Conservation (phyloP, 257 asterid genomes). For the Penstemon barbatus region DNA sequence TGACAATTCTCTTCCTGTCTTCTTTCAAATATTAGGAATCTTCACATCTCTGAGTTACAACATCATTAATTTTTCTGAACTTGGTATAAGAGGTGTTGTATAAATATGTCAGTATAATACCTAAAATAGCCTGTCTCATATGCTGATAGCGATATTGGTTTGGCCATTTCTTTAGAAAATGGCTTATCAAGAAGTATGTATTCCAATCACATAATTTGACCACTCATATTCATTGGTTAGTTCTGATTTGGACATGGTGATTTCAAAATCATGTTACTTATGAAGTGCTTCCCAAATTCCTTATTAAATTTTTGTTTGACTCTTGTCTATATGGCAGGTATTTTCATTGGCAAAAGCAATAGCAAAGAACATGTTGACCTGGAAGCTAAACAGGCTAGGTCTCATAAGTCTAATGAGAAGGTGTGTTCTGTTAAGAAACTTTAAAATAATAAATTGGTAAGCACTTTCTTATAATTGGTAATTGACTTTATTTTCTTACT, state of each 20-base stretch:
- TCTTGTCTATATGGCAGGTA: constrained; percentile 41
- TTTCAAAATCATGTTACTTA: not conserved
- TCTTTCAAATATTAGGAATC: constrained; percentile 15
- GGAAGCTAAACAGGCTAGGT: constrained; percentile 30
- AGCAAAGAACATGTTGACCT: constrained; percentile 32
- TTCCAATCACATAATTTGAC: not conserved
- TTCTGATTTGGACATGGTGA: constrained; percentile 5
- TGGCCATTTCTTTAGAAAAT: not conserved
- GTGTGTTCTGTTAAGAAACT: constrained; percentile 31
- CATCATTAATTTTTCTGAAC: constrained; percentile 3
- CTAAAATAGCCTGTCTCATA: not conserved
- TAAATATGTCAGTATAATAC: not conserved
- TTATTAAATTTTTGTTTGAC: constrained; percentile 3
- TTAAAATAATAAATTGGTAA: constrained; percentile 7
- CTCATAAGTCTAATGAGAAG: constrained; percentile 38
- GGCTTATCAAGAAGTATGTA: not conserved
- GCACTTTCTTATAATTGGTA: not conserved
- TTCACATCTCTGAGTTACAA: not conserved
- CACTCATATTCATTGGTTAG: constrained; percentile 11
- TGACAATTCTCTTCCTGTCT: constrained; percentile 9
- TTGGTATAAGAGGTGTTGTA: constrained; percentile 10
- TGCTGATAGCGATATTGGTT: not conserved
- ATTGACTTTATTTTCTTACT: constrained; percentile 13
- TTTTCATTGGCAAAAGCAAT: constrained; percentile 44
- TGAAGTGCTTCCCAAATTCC: constrained; percentile 1